Evolutionary conservation across 2,329 filamentous ascomycete species (phyloP), one percentile per base, ranked within the genome.

Genomic region (Aspergillus pseudotamarii): DNA sequence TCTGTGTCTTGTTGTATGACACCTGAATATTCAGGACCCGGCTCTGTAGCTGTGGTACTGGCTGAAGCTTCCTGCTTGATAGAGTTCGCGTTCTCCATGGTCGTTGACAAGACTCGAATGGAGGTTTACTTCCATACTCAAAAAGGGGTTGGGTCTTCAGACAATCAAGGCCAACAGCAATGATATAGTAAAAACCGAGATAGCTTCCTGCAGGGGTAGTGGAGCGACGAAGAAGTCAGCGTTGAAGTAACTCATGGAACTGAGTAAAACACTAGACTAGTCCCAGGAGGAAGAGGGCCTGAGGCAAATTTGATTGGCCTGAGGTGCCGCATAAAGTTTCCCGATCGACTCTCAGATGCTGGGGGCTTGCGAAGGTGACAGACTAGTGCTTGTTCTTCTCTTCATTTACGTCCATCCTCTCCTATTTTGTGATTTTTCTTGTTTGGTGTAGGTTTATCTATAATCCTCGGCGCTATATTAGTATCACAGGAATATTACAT

Each of bases 81-180:
- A 38, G 36, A 57, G 61, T 61, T 64, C 34, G 41, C 26, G 53
- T 62, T 63, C 59, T 62, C 63, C 65, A 70, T 69, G 26, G 51
- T 57, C 41, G 51, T 43, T 51, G 55, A n/a, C 8, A 32, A 32
- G 28, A 21, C 48, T 51, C 48, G 19, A 28, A 32, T 51, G 48
- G 28, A 61, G 53, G 48, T 3, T 28, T 21, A 45, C 41, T 66
- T 67, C 65, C 66, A 68, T 68, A 68, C 50, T 68, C 64, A 57
- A 34, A 21, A 61, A 58, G 45, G 36, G n/a, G 46, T 30, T 8
- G 38, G 8, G 4, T 23, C n/a, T 38, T 51, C 48, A 51, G 16
- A 32, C 4, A 51, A 10, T n/a, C 28, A 51, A 19, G 48, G 28
- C 10, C 9, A 12, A 30, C 10, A 21, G 46, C 19, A 32, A 23